Percentiles rank a stretch among this genome's conserved stretches.
phyloP scores from a whole-genome alignment of 257 asterid genomes.

The Ocimum tenuiflorum region DNA sequence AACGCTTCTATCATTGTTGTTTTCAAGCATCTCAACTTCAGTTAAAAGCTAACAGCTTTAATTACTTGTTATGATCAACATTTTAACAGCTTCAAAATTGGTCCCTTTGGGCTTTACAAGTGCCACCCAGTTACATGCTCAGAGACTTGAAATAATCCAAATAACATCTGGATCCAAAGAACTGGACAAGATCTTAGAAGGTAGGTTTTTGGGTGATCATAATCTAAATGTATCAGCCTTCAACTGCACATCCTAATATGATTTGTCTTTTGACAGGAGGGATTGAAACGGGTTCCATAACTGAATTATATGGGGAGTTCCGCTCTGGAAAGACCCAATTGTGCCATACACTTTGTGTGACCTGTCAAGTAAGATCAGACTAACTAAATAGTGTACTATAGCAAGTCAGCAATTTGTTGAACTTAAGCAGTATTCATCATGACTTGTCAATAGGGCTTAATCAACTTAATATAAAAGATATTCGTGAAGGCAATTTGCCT shows the following conservation, averaged over 20 bases:
- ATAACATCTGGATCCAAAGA: conserved; percentile 94
- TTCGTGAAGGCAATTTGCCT: not conserved
- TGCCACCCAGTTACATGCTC: conserved; percentile 83
- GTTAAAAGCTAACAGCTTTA: not conserved
- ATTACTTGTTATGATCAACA: conserved; percentile 8
- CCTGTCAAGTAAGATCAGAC: conserved; percentile 67
- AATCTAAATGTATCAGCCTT: not conserved
- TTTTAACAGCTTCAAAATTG: conserved; percentile 77
- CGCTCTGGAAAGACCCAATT: conserved; percentile 98
- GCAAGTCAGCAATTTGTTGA: not conserved
- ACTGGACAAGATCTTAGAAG: conserved; percentile 87
- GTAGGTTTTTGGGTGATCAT: conserved; percentile 23
- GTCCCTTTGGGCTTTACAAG: conserved; percentile 96
- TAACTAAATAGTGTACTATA: not conserved
- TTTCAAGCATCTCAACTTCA: not conserved
- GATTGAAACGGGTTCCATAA: conserved; percentile 86
- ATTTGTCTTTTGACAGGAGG: conserved; percentile 50
- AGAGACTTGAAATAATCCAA: conserved; percentile 92
- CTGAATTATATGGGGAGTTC: conserved; percentile 85
- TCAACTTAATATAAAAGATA: not conserved
- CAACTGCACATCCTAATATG: conserved; percentile 3
- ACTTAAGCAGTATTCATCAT: not conserved
- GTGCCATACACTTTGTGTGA: conserved; percentile 88
- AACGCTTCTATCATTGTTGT: not conserved
- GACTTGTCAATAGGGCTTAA: not conserved